Evolutionary conservation across 2,329 filamentous ascomycete genomes (phyloP).

Genomic region (Aspergillus pseudotamarii): DNA sequence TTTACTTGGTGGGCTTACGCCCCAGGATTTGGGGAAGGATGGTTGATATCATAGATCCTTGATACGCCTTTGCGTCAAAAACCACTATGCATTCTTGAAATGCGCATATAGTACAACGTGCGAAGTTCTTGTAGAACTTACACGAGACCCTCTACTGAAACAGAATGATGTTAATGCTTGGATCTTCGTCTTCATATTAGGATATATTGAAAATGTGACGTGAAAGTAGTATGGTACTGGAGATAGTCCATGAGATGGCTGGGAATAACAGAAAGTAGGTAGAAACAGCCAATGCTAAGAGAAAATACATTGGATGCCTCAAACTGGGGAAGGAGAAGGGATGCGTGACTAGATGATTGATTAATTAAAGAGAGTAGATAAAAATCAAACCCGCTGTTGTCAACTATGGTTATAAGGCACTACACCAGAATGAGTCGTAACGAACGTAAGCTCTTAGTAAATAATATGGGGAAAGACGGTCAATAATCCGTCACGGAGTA

Average conservation of each 20-base stretch:
- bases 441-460: conserved; percentile 11
- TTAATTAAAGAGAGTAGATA: neutral
- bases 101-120: neutral
- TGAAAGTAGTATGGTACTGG: neutral
- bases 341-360: neutral
- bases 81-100: neutral
- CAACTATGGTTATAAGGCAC: neutral
- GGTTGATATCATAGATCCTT: neutral
- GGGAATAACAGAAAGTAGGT: neutral
- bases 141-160: neutral
- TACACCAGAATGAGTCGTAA: conserved; percentile 4
- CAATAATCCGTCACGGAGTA: conserved; percentile 39
- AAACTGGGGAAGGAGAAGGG: neutral
- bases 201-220: neutral
- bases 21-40: neutral
- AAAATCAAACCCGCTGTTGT: neutral
- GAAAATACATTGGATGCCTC: neutral
- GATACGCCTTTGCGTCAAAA: neutral
- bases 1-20: neutral
- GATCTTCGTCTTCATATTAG: neutral
- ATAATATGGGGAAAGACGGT: conserved; percentile 12
- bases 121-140: neutral
- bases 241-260: neutral
- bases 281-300: neutral
- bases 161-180: neutral